phyloP scores from a whole-genome alignment of 179 eudicot species.

The Heliamphora pulchella region DNA sequence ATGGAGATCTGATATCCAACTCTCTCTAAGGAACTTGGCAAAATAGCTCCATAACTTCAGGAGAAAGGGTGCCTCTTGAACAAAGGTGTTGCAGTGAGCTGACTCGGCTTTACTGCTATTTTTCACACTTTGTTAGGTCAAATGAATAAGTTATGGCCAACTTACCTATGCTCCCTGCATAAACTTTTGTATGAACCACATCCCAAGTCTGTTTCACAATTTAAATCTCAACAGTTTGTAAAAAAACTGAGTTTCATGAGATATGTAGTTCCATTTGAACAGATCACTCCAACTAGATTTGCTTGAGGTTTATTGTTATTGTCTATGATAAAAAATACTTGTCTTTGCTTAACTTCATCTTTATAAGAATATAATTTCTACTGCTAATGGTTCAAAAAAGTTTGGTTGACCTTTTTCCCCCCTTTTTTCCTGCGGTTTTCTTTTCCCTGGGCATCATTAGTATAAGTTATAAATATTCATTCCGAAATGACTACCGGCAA shows the following conservation, averaged over 20 bases:
- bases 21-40: too few relatives aligned
- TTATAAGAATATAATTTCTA: neutral
- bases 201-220: neutral
- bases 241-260: neutral
- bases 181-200: neutral
- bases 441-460: neutral
- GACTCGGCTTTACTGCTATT: neutral
- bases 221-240: neutral
- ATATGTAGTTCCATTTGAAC: constrained; percentile 1
- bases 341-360: too few relatives aligned
- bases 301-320: neutral
- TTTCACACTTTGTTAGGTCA: neutral
- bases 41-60: too few relatives aligned
- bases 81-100: too few relatives aligned
- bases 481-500: neutral
- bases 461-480: neutral
- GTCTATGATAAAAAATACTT: too few relatives aligned
- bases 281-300: neutral
- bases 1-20: too few relatives aligned
- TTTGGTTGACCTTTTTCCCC: neutral
- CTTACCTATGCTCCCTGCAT: neutral
- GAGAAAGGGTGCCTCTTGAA: too few relatives aligned
- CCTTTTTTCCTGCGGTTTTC: too few relatives aligned
- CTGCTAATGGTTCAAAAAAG: neutral
- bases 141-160: neutral